Evolutionary conservation across 1,139 yeast species (phyloP).

Genomic region (Petasospora rhodanensis): DNA sequence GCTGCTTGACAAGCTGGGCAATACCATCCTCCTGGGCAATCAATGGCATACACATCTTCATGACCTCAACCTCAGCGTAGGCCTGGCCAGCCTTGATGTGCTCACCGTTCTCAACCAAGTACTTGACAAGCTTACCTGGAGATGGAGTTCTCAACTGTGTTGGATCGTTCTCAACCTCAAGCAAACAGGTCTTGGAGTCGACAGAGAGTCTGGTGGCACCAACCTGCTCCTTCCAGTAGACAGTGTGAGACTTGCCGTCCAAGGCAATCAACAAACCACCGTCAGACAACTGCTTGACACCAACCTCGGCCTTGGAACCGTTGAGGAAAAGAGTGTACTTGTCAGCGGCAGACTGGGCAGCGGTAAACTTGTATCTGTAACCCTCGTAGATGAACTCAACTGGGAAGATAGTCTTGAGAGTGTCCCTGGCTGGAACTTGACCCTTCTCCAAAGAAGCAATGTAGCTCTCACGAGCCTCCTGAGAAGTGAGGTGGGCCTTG

Average conservation of each 20-base stretch:
- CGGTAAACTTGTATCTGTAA: conserved; percentile 87
- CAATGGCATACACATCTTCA: conserved; percentile 97
- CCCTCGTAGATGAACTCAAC: conserved; percentile 96
- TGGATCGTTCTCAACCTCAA: conserved; percentile 95
- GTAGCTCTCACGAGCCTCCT: conserved; percentile 66
- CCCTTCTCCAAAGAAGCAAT: conserved; percentile 81
- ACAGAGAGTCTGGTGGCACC: conserved; percentile 94
- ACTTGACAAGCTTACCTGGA: conserved; percentile 95
- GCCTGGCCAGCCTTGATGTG: conserved; percentile 90
- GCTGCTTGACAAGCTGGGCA: conserved; percentile 90
- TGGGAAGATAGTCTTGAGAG: conserved; percentile 82
- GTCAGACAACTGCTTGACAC: conserved; percentile 82
- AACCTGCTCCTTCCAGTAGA: conserved; percentile 97
- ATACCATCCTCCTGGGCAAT: conserved; percentile 90
- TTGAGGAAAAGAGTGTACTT: conserved; percentile 85
- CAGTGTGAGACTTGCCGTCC: conserved; percentile 90
- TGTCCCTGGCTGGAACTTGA: conserved; percentile 81
- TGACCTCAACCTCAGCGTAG: conserved; percentile 97
- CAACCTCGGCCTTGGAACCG: conserved; percentile 86
- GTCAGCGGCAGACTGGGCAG: conserved; percentile 85
- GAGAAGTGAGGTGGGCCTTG: conserved; percentile 80
- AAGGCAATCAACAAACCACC: conserved; percentile 88
- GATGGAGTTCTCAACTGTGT: conserved; percentile 98
- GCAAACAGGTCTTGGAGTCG: conserved; percentile 87
- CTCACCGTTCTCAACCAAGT: conserved; percentile 91